These are phyloP conservation scores for Ceratocystis variospora DNA, from an alignment of 2,329 filamentous ascomycete genomes.

Conservation along the genomic window DNA sequence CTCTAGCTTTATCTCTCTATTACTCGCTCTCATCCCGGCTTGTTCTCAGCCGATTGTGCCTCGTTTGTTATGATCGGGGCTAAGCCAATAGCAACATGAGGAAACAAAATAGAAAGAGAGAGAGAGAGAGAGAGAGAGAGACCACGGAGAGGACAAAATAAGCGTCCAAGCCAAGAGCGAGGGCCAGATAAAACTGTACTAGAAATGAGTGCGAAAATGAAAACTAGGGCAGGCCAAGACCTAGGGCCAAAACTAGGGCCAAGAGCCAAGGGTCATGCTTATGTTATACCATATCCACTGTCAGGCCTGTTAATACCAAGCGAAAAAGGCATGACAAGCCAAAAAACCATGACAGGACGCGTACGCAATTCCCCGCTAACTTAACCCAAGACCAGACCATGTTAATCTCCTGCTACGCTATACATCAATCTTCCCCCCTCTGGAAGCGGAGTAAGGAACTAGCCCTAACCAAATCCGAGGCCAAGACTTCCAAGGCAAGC, in stretches of 20 bases:
- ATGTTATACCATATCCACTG: background rate
- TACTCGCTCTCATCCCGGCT: too few relatives aligned
- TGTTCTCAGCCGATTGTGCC: too few relatives aligned
- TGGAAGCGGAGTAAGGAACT: background rate
- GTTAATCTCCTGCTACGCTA: background rate
- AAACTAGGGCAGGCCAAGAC: background rate
- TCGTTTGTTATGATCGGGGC: too few relatives aligned
- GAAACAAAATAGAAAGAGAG: too few relatives aligned
- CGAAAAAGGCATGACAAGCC: background rate
- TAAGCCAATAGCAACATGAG: too few relatives aligned
- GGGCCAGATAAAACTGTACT: background rate
- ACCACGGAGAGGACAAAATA: too few relatives aligned
- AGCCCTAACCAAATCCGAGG: background rate
- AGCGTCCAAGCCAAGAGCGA: background rate
- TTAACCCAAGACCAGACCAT: background rate
- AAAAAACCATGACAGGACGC: constrained; percentile 3
- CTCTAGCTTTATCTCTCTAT: too few relatives aligned
- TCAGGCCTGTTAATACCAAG: background rate
- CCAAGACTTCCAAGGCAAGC: background rate
- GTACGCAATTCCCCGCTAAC: background rate
- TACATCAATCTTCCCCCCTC: background rate
- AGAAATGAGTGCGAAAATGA: background rate
- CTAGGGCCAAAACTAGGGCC: background rate
- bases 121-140: too few relatives aligned
- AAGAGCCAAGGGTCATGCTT: background rate